Evolutionary conservation across 306 rosid genomes (phyloP).

Genomic region (Fragaria iinumae): DNA sequence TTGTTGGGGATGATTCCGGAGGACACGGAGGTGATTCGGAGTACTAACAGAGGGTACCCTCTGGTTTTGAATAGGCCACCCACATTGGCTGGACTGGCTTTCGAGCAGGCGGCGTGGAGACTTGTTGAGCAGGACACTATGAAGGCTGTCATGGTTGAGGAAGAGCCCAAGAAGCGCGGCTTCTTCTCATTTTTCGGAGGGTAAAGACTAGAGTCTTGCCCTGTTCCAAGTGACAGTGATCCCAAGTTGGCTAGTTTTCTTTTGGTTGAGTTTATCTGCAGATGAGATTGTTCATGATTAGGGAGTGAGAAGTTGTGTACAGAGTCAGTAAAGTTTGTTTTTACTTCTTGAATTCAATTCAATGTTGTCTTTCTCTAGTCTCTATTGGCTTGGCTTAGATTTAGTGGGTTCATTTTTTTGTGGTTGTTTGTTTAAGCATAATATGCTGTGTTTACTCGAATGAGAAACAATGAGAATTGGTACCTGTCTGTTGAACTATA

Average conservation of each 20-base stretch:
- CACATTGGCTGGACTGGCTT: conserved; percentile 90
- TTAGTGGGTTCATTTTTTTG: conserved; percentile 4
- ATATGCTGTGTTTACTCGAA: background rate
- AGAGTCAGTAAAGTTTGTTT: conserved; percentile 31
- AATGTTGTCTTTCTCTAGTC: conserved; percentile 20
- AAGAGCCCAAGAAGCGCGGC: conserved; percentile 81
- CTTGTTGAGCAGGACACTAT: conserved; percentile 96
- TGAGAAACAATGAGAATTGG: conserved; percentile 6
- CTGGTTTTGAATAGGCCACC: conserved; percentile 90
- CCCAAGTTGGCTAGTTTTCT: background rate
- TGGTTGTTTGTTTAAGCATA: conserved; percentile 2
- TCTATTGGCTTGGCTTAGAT: conserved; percentile 14
- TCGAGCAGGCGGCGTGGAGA: conserved; percentile 99
- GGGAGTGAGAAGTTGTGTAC: conserved; percentile 39
- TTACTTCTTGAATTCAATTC: conserved; percentile 1
- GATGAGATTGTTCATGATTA: conserved; percentile 6
- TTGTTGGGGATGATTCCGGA: conserved; percentile 85
- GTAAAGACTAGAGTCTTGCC: conserved; percentile 5
- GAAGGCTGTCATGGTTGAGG: conserved; percentile 91
- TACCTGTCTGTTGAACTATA: conserved; percentile 4
- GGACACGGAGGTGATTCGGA: conserved; percentile 84
- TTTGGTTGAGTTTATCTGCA: conserved; percentile 7
- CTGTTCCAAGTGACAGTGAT: background rate
- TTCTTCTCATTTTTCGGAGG: conserved; percentile 97
- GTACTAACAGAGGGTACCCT: conserved; percentile 93